Conservation (phyloP, 805 yeast genomes). For the Ogataea methanolica region DNA sequence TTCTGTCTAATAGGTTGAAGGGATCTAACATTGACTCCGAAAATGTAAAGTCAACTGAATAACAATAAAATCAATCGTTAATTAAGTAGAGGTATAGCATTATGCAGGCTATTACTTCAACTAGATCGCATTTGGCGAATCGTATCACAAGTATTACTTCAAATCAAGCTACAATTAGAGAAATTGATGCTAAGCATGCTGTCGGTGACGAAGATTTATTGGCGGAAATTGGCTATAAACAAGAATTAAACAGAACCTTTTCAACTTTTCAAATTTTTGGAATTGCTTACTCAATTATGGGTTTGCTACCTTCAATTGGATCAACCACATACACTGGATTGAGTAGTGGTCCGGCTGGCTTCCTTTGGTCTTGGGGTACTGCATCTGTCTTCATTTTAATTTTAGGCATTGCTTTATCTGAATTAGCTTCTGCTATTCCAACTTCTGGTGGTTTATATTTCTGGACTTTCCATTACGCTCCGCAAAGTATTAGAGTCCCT, state of each 20-base stretch:
- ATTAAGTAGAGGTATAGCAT: too few relatives aligned
- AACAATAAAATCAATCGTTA: too few relatives aligned
- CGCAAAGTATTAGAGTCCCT: constrained; percentile 44
- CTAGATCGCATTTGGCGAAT: too few relatives aligned
- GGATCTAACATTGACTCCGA: too few relatives aligned
- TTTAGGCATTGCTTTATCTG: constrained; percentile 62
- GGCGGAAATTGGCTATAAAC: constrained; percentile 64
- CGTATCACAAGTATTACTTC: not conserved
- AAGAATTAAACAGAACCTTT: constrained; percentile 59
- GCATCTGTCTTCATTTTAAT: constrained; percentile 50
- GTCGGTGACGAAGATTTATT: constrained; percentile 31
- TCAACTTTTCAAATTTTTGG: constrained; percentile 64
- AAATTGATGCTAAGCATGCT: not conserved
- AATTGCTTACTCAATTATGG: constrained; percentile 70
- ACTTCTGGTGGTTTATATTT: constrained; percentile 73
- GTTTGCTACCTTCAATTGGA: constrained; percentile 60
- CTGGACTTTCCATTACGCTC: constrained; percentile 67
- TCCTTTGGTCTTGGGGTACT: constrained; percentile 74
- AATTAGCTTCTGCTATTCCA: constrained; percentile 64
- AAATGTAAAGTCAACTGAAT: too few relatives aligned
- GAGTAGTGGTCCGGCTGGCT: constrained; percentile 52
- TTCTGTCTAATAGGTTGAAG: too few relatives aligned
- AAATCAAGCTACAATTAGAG: too few relatives aligned
- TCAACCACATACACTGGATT: constrained; percentile 50
- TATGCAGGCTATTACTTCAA: too few relatives aligned